Evolutionary conservation across 208 protist species (phyloP).

Genomic region (Wallacemonas sp.): DNA sequence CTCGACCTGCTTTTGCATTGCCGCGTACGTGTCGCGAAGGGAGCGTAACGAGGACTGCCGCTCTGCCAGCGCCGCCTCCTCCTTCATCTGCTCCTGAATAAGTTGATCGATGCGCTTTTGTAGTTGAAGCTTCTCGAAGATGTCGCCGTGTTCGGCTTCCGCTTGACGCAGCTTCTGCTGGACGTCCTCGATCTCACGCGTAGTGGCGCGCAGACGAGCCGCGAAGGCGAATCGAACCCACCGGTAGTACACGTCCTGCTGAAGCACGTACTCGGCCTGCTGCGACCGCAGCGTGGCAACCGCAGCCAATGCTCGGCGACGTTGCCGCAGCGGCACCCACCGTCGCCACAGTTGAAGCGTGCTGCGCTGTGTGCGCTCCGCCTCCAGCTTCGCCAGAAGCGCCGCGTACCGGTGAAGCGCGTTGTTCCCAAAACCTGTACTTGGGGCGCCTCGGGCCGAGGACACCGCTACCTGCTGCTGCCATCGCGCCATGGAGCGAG

Average conservation of each 20-base stretch:
- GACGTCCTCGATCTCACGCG: conserved; percentile 30
- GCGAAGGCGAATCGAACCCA: conserved; percentile 49
- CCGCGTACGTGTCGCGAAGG: conserved; percentile 15
- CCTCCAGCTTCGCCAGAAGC: not conserved
- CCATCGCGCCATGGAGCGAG: conserved; percentile 23
- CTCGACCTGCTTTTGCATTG: not conserved
- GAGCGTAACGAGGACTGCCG: conserved; percentile 17
- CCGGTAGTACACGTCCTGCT: conserved; percentile 32
- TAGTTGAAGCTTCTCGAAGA: conserved; percentile 85
- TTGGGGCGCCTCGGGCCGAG: not conserved
- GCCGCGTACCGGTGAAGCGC: conserved; percentile 15
- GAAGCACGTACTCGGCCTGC: conserved; percentile 31
- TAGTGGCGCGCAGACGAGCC: conserved; percentile 17
- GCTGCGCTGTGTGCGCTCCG: conserved; percentile 14
- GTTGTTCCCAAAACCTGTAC: not conserved
- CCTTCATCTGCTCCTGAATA: conserved; percentile 35
- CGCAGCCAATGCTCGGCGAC: conserved; percentile 23
- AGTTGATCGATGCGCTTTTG: conserved; percentile 74
- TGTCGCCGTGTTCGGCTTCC: conserved; percentile 61
- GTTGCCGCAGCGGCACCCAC: conserved; percentile 31
- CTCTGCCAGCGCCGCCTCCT: conserved; percentile 32
- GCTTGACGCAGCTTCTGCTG: conserved; percentile 39
- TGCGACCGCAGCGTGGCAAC: conserved; percentile 40
- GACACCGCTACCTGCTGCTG: not conserved
- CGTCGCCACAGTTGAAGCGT: conserved; percentile 43